Evolutionary conservation across 345 rosid species (phyloP).

Genomic region (Euphorbia peplus): DNA sequence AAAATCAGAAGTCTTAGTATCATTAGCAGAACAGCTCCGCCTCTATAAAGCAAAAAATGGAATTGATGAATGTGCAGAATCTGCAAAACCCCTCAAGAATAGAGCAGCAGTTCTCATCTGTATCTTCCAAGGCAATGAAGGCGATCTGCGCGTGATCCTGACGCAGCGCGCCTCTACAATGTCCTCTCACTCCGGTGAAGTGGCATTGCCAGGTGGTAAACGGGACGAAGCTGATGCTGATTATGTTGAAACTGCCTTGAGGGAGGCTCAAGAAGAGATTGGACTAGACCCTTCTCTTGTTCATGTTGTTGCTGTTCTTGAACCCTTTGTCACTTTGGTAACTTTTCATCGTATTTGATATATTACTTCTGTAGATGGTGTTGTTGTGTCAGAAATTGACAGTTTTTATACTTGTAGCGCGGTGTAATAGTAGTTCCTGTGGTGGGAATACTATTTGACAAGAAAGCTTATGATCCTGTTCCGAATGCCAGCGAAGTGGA

Average conservation of each 20-base stretch:
- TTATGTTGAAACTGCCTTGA: constrained; percentile 37
- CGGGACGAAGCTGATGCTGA: constrained; percentile 39
- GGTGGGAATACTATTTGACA: constrained; percentile 43
- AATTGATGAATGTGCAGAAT: constrained; percentile 14
- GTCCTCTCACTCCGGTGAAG: constrained; percentile 42
- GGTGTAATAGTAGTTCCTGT: constrained; percentile 56
- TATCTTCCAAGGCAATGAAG: constrained; percentile 26
- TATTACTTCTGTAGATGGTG: too few relatives aligned
- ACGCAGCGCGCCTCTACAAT: constrained; percentile 27
- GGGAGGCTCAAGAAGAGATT: constrained; percentile 48
- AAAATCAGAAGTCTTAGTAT: constrained; percentile 10
- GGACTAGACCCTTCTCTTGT: constrained; percentile 49
- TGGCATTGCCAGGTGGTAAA: constrained; percentile 47
- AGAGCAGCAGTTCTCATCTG: constrained; percentile 36
- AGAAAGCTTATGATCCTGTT: constrained; percentile 43
- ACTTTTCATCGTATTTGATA: too few relatives aligned
- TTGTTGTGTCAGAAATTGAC: background rate
- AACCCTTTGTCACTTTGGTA: constrained; percentile 24
- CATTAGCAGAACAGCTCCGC: constrained; percentile 22
- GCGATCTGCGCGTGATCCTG: constrained; percentile 31
- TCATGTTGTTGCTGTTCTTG: constrained; percentile 37
- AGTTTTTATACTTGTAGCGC: constrained; percentile 29
- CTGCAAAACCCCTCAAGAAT: constrained; percentile 12
- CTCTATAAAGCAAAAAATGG: constrained; percentile 1
- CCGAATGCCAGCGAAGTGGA: constrained; percentile 55